A percentile compares a stretch with the other conserved stretches of the same genome.
Conservation (phyloP, 2,329 filamentous ascomycete genomes). For the Cordyceps pruinosa region DNA sequence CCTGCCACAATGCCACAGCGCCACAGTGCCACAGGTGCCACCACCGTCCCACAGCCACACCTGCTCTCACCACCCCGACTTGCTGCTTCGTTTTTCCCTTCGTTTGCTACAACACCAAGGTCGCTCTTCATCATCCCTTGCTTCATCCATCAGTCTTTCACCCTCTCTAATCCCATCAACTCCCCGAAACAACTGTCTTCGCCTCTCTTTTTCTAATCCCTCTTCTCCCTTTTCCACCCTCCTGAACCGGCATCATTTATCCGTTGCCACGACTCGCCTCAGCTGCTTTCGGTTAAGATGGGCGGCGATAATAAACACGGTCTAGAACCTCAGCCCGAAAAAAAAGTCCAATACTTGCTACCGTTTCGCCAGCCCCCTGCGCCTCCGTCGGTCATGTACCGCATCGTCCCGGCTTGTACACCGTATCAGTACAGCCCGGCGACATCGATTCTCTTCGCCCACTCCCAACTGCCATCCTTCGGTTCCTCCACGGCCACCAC, state of each 20-base stretch:
- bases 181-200: neutral
- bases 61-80: neutral
- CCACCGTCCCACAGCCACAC: neutral
- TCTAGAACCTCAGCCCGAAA: slow-evolving; percentile 13
- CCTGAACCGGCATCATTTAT: neutral
- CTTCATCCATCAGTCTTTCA: neutral
- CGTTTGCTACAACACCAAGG: neutral
- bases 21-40: neutral
- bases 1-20: no score
- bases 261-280: neutral
- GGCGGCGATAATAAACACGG: slow-evolving; percentile 9
- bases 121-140: neutral
- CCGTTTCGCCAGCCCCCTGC: slow-evolving; percentile 1
- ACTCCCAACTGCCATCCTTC: neutral
- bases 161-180: neutral
- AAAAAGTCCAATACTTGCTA: slow-evolving; percentile 2
- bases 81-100: neutral
- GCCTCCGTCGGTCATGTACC: slow-evolving; percentile 10
- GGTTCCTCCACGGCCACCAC: neutral
- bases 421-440: neutral
- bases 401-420: slow-evolving; percentile 4
- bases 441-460: neutral
- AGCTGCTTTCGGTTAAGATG: slow-evolving; percentile 11
- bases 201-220: neutral
- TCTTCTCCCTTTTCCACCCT: neutral